Evolutionary conservation across 75 land plant species (phyloP).

Genomic region (Pinus albicaulis): DNA sequence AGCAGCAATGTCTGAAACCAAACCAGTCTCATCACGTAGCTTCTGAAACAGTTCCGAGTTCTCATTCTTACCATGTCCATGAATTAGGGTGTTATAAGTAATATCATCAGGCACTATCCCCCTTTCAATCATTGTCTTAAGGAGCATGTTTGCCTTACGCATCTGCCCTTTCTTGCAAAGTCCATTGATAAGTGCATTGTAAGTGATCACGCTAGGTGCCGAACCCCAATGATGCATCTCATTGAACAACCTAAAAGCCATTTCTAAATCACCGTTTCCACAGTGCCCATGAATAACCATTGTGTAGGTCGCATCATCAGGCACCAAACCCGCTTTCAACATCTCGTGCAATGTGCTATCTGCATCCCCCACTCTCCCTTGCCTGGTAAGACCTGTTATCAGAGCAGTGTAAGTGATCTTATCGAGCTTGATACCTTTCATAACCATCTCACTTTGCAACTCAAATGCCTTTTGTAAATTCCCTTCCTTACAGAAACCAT

Average conservation of each 20-base stretch:
- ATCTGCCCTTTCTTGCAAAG: slow-evolving; percentile 72
- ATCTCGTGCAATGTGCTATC: slow-evolving; percentile 50
- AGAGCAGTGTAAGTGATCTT: slow-evolving; percentile 72
- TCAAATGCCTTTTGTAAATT: slow-evolving; percentile 47
- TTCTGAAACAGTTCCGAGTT: slow-evolving; percentile 15
- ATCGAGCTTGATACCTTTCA: slow-evolving; percentile 61
- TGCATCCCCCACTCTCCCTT: slow-evolving; percentile 51
- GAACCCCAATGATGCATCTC: slow-evolving; percentile 61
- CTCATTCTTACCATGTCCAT: slow-evolving; percentile 43
- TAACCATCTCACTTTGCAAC: slow-evolving; percentile 51
- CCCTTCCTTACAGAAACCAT: slow-evolving; percentile 76
- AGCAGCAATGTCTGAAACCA: slow-evolving; percentile 44
- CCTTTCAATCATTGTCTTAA: slow-evolving; percentile 58
- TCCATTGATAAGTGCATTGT: slow-evolving; percentile 78
- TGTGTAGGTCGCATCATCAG: slow-evolving; percentile 64
- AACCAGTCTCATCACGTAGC: slow-evolving; percentile 40
- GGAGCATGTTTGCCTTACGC: slow-evolving; percentile 55
- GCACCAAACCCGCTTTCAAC: slow-evolving; percentile 38
- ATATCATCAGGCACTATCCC: slow-evolving; percentile 61
- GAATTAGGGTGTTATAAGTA: slow-evolving; percentile 54
- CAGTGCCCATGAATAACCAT: slow-evolving; percentile 73
- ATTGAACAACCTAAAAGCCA: slow-evolving; percentile 54
- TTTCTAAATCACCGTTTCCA: slow-evolving; percentile 55
- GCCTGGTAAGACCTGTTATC: slow-evolving; percentile 57
- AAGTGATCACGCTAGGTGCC: slow-evolving; percentile 56